Percentiles rank a stretch among this genome's conserved stretches.
Conservation (phyloP, 805 yeast genomes). For the Myxozyma lipomycoides region DNA sequence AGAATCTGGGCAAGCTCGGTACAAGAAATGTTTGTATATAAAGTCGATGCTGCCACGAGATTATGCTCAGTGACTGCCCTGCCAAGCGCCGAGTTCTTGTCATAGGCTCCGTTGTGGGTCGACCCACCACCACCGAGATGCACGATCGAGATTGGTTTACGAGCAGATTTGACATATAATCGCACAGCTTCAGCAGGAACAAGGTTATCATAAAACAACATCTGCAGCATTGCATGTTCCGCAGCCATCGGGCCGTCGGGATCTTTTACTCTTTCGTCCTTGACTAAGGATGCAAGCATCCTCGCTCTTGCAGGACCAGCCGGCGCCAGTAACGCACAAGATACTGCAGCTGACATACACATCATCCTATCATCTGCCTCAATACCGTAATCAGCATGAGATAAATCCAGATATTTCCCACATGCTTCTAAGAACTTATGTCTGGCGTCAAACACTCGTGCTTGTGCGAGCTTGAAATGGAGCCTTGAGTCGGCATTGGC, state of each 20-base stretch:
- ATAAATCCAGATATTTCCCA: slow-evolving; percentile 33
- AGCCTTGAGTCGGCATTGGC: slow-evolving; percentile 9
- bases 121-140: slow-evolving; percentile 9
- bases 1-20: slow-evolving; percentile 32
- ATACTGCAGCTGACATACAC: slow-evolving; percentile 33
- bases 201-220: slow-evolving; percentile 32
- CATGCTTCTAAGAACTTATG: slow-evolving; percentile 35
- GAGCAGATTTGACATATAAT: slow-evolving; percentile 21
- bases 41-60: slow-evolving; percentile 34
- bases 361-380: slow-evolving; percentile 31
- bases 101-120: slow-evolving; percentile 5
- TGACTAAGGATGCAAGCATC: slow-evolving; percentile 30
- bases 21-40: slow-evolving; percentile 33
- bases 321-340: slow-evolving; percentile 35
- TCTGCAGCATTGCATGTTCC: slow-evolving; percentile 30
- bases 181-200: slow-evolving; percentile 31
- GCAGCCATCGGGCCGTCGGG: slow-evolving; percentile 10
- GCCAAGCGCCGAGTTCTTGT: slow-evolving; percentile 30
- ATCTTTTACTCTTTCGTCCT: slow-evolving; percentile 29
- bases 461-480: slow-evolving; percentile 35
- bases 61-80: slow-evolving; percentile 38
- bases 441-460: slow-evolving; percentile 34
- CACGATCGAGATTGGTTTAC: slow-evolving; percentile 5
- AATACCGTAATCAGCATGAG: slow-evolving; percentile 18
- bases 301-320: slow-evolving; percentile 36